Base-by-base conservation (phyloP, 129 eudicot genomes). In the Pseudognaphalium luteoalbum region DNA sequence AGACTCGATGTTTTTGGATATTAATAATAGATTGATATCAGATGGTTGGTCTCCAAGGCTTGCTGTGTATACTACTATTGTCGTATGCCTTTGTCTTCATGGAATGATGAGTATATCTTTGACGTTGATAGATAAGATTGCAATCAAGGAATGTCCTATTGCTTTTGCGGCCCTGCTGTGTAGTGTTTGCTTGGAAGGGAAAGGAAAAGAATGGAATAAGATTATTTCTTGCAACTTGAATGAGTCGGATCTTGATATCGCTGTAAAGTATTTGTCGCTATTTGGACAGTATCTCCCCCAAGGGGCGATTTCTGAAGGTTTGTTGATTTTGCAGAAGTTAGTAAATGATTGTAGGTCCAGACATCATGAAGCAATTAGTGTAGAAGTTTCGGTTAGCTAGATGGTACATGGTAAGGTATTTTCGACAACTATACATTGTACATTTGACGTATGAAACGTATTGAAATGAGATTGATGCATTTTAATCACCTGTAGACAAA, bases 171-270 rank as follows among this genome's bases (percentile, higher is more conserved):
- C 93, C 28, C 65, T 91, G 73, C 65, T 94, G 42, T 87, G 81
- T 75, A 85, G 97, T 30, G 68, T 91, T 70, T 91, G 93, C 78
- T 77, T 86, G 69, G 94, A 87, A 84, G 96, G 97, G 62, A 89
- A 85, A 74, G 80, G 86, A 7, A 81, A 80, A 52, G 93, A 94
- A 74, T 94, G 98, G 98, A 86, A 78, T 58, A 83, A 19, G 64
- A 67, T 91, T 41, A 64, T 88, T 10, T 68, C 93, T 12, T 90
- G 78, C 83, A 72, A 78, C 33, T 70, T 91, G 59, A 83, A 79
- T 84, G 93, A 89, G 35, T 60, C 80, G 7, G 89, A 91, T 57
- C 88, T 89, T 22, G 19, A 60, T 22, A 70, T 72, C 77, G 93
- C 97, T 74, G 47, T 84, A 41, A 87, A 78, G 78, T 89, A 89